Base-by-base conservation (phyloP, 2,329 filamentous ascomycete species). In the Grosmannia penicillata region DNA sequence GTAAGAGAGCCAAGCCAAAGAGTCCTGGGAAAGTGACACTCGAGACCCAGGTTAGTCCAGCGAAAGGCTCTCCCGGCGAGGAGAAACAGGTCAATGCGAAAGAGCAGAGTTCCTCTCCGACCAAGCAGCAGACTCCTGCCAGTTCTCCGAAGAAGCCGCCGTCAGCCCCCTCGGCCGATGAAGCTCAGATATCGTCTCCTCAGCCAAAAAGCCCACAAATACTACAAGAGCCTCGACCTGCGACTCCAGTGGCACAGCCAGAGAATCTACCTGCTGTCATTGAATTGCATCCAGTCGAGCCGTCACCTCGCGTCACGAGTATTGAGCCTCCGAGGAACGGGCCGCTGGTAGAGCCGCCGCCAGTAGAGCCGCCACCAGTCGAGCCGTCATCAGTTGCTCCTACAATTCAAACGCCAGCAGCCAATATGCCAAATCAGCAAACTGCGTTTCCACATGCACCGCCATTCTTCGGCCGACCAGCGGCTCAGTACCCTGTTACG, bases 381-480 rank as follows among this genome's bases (percentile, higher is more conserved):
- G 11, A 18, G 17, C 8, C 24, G 9, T 5, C 9, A 17, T 3
- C 23, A 5, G 4, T 9, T 6, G 2, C 36, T 30, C 19, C 19
- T 8, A 11, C n/a, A 30, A n/a, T n/a, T n/a, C n/a, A n/a, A n/a
- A n/a, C n/a, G n/a, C n/a, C n/a, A 21, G 23, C 22, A 11, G n/a
- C 19, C 14, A 37, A 21, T 5, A 14, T 17, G 23, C 13, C 15
- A 27, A 6, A 14, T 8, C 3, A 27, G 3, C 23, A 10, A 24
- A n/a, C 24, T 15, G 13, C 33, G 2, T 40, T 40, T 19, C 34
- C 37, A 4, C 36, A 26, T 7, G 35, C 39, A 10, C 39, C 37
- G 6, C 42, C 37, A 4, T 38, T 34, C 3, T 17, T 33, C 17
- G 11, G 26, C 4, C 19, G 17, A 14, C 17, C 29, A 4, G 18